phyloP scores from a whole-genome alignment of 805 yeast species.

The Wickerhamomyces pijperi region DNA sequence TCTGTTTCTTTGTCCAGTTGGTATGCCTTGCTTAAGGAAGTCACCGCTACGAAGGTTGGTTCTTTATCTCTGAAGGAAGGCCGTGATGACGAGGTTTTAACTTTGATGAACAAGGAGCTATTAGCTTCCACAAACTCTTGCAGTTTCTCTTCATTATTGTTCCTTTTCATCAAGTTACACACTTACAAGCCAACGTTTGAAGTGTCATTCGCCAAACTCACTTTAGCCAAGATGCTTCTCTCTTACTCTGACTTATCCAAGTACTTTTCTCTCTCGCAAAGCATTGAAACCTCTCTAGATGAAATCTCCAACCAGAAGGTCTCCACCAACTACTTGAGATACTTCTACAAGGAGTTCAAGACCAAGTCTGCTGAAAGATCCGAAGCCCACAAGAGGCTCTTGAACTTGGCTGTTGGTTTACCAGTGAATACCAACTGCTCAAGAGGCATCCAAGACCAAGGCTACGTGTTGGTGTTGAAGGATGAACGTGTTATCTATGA shows the following conservation, averaged over 20 bases:
- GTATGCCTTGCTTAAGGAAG: conserved; percentile 16
- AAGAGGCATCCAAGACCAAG: conserved; percentile 16
- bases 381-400: conserved; percentile 17
- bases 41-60: conserved; percentile 15
- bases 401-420: conserved; percentile 11
- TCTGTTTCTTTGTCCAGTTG: conserved; percentile 8
- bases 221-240: conserved; percentile 12
- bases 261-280: conserved; percentile 7
- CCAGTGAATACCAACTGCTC: conserved; percentile 12
- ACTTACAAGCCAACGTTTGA: conserved; percentile 14
- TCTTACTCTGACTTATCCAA: conserved; percentile 12
- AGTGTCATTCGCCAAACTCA: conserved; percentile 16
- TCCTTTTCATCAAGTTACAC: conserved; percentile 10
- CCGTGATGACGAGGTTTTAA: conserved; percentile 11
- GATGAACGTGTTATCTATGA: conserved; percentile 16
- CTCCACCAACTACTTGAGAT: conserved; percentile 12
- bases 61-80: conserved; percentile 5
- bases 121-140: conserved; percentile 1
- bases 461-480: conserved; percentile 13
- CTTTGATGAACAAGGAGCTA: conserved; percentile 10
- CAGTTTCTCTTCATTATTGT: conserved; percentile 6
- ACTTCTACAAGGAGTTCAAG: conserved; percentile 16
- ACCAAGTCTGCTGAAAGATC: conserved; percentile 5
- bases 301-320: conserved; percentile 16
- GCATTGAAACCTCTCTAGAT: conserved; percentile 7